phyloP scores from a whole-genome alignment of 441 rosid genomes.

The Adansonia grandidieri region DNA sequence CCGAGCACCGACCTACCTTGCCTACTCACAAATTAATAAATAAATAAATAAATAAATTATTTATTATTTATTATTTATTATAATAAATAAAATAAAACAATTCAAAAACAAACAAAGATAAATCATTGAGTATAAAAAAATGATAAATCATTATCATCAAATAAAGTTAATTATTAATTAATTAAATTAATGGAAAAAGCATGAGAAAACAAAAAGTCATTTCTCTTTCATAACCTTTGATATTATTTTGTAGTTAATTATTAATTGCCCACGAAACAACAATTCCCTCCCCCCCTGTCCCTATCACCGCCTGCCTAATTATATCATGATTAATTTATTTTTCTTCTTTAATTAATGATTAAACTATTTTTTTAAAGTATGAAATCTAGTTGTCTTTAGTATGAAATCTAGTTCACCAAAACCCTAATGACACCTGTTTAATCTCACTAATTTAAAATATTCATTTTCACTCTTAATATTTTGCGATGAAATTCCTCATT shows the following conservation, averaged over 20 bases:
- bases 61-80: not conserved
- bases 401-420: not conserved
- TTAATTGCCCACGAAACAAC: conserved; percentile 13
- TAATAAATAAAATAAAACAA: not conserved
- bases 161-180: not conserved
- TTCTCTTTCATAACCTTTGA: not conserved
- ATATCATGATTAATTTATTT: not conserved
- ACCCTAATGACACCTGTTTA: conserved; percentile 1
- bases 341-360: not conserved
- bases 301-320: conserved; percentile 10
- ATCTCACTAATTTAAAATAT: not conserved
- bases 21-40: not conserved
- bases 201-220: not conserved
- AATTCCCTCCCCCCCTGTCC: not conserved
- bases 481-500: not conserved
- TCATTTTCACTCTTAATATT: too few species aligned
- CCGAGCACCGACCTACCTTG: conserved; percentile 51
- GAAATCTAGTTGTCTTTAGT: not conserved
- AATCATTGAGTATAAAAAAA: too few species aligned
- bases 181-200: not conserved
- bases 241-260: not conserved
- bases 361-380: not conserved
- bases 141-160: not conserved
- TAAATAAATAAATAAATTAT: not conserved
- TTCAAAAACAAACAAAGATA: conserved; percentile 7